phyloP scores from a whole-genome alignment of 2,329 filamentous ascomycete species.

The Penicillium olsonii region DNA sequence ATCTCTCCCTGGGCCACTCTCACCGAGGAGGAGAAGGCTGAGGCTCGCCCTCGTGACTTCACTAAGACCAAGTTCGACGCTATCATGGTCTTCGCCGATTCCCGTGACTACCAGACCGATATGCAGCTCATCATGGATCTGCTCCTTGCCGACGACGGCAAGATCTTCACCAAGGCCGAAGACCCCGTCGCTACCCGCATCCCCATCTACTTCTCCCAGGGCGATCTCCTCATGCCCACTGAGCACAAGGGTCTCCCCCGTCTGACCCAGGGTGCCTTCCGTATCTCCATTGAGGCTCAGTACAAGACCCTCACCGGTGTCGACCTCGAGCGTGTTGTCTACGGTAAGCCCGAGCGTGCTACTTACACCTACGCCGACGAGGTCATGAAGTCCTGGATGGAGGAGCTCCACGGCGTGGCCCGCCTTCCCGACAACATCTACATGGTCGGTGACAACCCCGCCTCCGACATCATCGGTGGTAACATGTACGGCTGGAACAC shows the following conservation, averaged over 20 bases:
- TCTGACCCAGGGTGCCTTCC: conserved; percentile 75
- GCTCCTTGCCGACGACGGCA: conserved; percentile 67
- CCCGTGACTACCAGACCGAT: conserved; percentile 72
- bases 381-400: conserved; percentile 73
- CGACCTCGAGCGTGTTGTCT: conserved; percentile 73
- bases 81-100: conserved; percentile 74
- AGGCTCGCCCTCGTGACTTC: conserved; percentile 71
- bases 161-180: conserved; percentile 64
- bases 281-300: conserved; percentile 71
- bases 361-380: conserved; percentile 81
- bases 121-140: conserved; percentile 77
- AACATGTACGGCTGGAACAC: conserved; percentile 85
- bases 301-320: conserved; percentile 63
- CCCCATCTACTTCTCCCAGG: conserved; percentile 73
- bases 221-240: conserved; percentile 65
- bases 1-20: conserved; percentile 71
- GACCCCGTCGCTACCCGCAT: conserved; percentile 67
- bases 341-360: conserved; percentile 72
- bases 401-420: conserved; percentile 72
- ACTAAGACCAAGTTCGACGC: conserved; percentile 70
- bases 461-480: conserved; percentile 72
- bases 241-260: conserved; percentile 64
- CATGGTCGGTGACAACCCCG: conserved; percentile 76
- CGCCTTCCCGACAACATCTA: conserved; percentile 69
- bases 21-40: conserved; percentile 66